Evolutionary conservation across 306 rosid genomes (phyloP).

Genomic region (Quercus berberidifolia): DNA sequence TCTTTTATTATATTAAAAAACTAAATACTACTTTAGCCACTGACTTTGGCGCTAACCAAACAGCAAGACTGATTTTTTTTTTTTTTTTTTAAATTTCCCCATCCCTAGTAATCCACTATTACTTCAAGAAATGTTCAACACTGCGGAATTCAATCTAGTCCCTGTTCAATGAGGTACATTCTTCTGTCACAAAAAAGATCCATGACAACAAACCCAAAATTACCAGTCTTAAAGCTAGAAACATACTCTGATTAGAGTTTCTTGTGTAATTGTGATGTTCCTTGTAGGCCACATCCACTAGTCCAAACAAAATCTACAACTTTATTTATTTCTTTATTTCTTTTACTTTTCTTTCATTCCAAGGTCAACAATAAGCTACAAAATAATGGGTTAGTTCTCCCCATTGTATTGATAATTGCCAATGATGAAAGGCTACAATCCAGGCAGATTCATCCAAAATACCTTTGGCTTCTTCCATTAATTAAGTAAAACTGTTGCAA

Average conservation of each 20-base stretch:
- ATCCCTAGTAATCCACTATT: no score
- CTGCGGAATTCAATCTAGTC: no score
- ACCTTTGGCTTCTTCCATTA: neutral
- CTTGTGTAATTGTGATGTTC: neutral
- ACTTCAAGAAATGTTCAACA: no score
- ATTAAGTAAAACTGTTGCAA: no score
- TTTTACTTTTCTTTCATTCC: neutral
- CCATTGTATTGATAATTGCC: neutral
- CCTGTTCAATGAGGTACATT: no score
- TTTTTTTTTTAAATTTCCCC: no score
- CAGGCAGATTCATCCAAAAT: neutral
- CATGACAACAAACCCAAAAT: neutral
- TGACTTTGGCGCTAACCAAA: no score
- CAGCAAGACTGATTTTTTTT: no score
- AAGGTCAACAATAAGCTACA: neutral
- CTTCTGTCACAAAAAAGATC: no score
- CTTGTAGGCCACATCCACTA: neutral
- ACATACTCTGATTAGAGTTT: neutral
- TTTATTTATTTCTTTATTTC: neutral
- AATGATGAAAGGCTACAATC: neutral
- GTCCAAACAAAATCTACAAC: neutral
- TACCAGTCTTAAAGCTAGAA: neutral
- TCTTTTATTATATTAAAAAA: no score
- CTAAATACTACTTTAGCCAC: no score
- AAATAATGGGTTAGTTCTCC: neutral